Percentiles rank a stretch among this genome's conserved stretches.
phyloP scores from a whole-genome alignment of 2,329 filamentous ascomycete genomes.

The Fusarium liriodendri region DNA sequence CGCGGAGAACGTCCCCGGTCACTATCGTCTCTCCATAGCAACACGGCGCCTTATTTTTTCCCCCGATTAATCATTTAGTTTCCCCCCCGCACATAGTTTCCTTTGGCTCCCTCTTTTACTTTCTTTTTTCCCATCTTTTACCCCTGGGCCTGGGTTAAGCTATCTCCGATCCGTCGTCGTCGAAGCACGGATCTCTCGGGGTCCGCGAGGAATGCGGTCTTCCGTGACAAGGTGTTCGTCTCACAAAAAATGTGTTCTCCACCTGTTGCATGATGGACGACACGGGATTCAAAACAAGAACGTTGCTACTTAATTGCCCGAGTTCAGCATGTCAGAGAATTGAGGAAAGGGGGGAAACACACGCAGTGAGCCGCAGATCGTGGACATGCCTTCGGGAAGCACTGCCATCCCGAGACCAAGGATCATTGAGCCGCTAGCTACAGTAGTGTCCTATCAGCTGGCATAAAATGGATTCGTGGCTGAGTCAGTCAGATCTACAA shows the following conservation, averaged over 20 bases:
- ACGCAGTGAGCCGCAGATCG: slow-evolving; percentile 7
- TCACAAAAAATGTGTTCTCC: slow-evolving; percentile 5
- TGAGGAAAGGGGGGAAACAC: not conserved
- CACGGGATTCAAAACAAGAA: slow-evolving; percentile 7
- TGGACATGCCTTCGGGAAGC: not conserved
- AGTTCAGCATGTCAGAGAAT: not conserved
- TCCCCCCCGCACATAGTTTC: slow-evolving; percentile 10
- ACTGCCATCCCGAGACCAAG: slow-evolving; percentile 9
- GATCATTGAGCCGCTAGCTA: not conserved
- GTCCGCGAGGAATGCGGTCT: slow-evolving; percentile 35
- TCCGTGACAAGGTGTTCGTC: slow-evolving; percentile 23
- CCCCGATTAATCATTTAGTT: not conserved
- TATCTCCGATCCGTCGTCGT: slow-evolving; percentile 9
- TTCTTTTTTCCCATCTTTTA: not conserved
- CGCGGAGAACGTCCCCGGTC: not conserved
- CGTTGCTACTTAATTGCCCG: not conserved
- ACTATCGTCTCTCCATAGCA: not conserved
- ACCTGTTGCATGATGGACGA: slow-evolving; percentile 29
- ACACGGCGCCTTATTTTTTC: not conserved
- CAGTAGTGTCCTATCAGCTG: not conserved
- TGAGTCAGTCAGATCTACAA: slow-evolving; percentile 9
- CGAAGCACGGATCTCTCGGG: slow-evolving; percentile 38
- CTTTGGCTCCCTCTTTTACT: slow-evolving; percentile 29
- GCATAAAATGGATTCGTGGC: not conserved
- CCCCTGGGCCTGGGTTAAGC: slow-evolving; percentile 26